A percentile compares a stretch with the other conserved stretches of the same genome.
Evolutionary conservation across 1,284 basidiomycete species (phyloP).

Genomic region (Thecaphora thlaspeos): DNA sequence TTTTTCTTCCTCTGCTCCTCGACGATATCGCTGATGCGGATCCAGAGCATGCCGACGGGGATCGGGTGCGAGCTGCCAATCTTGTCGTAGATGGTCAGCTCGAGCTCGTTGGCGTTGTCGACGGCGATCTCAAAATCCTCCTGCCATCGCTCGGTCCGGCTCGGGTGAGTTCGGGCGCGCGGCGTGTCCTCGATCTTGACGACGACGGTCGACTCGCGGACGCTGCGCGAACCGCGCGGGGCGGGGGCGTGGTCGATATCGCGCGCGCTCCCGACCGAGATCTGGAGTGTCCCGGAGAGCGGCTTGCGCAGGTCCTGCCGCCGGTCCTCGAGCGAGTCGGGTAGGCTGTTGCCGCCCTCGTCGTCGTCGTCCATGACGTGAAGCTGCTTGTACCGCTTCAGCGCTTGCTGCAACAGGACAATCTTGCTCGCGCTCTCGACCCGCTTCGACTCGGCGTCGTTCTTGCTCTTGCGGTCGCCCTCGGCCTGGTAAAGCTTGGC

Average conservation of each 20-base stretch:
- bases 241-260: conserved; percentile 93
- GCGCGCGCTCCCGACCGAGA: conserved; percentile 82
- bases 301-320: conserved; percentile 90
- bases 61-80: conserved; percentile 73
- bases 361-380: conserved; percentile 85
- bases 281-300: conserved; percentile 85
- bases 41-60: conserved; percentile 94
- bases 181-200: conserved; percentile 96
- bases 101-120: conserved; percentile 97
- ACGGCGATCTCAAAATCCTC: conserved; percentile 95
- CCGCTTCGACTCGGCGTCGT: conserved; percentile 87
- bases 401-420: conserved; percentile 81
- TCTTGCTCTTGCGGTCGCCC: conserved; percentile 72
- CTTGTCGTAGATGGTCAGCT: conserved; percentile 93
- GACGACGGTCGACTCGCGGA: conserved; percentile 79
- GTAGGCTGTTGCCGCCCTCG: conserved; percentile 65
- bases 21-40: conserved; percentile 89
- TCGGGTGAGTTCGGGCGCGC: conserved; percentile 84
- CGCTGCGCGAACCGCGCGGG: conserved; percentile 59
- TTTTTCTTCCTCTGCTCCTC: conserved; percentile 93
- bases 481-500: conserved; percentile 82
- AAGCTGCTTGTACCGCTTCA: conserved; percentile 93
- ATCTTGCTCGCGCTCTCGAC: conserved; percentile 96
- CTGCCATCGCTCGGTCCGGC: conserved; percentile 93
- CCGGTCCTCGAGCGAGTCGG: conserved; percentile 66